phyloP scores from a whole-genome alignment of 192 early-diverging fungal genomes.

The Backusella macrospora region DNA sequence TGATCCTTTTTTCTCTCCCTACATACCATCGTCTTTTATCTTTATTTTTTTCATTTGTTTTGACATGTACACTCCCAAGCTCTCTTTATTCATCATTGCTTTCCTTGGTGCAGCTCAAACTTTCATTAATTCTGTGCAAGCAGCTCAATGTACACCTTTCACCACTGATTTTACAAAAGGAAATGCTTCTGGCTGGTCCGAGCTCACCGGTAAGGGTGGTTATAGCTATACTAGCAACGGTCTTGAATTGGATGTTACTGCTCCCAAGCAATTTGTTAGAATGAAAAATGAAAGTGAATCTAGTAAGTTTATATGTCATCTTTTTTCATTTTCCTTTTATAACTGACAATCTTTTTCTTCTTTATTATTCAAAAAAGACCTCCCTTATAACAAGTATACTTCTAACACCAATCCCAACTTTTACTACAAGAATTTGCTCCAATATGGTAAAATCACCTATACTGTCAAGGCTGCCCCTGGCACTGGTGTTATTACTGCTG shows the following conservation, averaged over 20 bases:
- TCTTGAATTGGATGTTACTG: not conserved
- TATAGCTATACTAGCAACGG: not conserved
- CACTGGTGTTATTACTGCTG: slow-evolving; percentile 34
- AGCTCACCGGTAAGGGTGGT: not conserved
- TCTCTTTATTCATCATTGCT: not conserved
- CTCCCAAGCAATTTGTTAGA: not conserved
- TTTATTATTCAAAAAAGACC: not conserved
- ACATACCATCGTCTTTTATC: not conserved
- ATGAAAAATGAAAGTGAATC: not conserved
- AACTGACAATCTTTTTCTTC: not conserved
- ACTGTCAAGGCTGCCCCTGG: slow-evolving; percentile 36
- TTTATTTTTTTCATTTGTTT: not conserved
- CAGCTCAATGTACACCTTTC: not conserved
- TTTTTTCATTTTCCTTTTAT: not conserved
- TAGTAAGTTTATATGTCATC: not conserved
- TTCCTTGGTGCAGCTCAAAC: not conserved
- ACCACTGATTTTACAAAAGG: slow-evolving; percentile 1
- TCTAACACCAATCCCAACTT: slow-evolving; percentile 35
- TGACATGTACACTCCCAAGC: not conserved
- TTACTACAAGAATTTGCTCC: slow-evolving; percentile 32
- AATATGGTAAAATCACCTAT: slow-evolving; percentile 43
- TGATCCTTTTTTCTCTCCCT: not conserved
- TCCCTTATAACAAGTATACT: slow-evolving; percentile 18
- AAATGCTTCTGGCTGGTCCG: not conserved
- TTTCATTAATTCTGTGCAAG: not conserved